phyloP scores from a whole-genome alignment of 164 flowering plant species.

The Umbellularia californica region DNA sequence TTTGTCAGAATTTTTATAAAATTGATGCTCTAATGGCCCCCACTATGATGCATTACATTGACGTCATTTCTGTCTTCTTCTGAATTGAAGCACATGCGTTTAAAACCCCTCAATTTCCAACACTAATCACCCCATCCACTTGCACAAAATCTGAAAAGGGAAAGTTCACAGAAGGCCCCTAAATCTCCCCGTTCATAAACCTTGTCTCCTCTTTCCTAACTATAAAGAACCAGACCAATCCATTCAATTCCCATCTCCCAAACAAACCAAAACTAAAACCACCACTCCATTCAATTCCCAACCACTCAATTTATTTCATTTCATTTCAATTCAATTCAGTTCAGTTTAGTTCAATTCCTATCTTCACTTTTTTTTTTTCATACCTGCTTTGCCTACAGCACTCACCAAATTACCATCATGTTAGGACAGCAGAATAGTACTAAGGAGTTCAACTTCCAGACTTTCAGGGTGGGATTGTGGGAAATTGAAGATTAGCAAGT shows the following conservation, averaged over 20 bases:
- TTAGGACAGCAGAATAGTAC: conserved; percentile 2
- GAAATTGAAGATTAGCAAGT: too few relatives aligned
- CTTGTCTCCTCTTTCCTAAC: neutral
- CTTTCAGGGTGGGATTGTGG: too few relatives aligned
- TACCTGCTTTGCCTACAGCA: neutral
- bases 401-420: conserved; percentile 3
- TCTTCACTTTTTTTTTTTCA: neutral
- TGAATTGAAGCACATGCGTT: neutral
- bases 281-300: neutral
- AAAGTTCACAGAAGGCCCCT: neutral
- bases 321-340: neutral
- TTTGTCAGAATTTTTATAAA: too few relatives aligned
- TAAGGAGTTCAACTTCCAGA: too few relatives aligned
- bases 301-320: too few relatives aligned
- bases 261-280: neutral
- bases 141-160: neutral
- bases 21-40: too few relatives aligned
- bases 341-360: neutral
- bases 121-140: neutral
- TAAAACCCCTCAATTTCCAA: neutral
- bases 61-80: neutral
- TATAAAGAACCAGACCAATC: neutral
- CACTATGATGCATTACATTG: neutral
- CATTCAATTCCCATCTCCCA: neutral
- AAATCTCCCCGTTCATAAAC: neutral